Conservation (phyloP, 106 monocot genomes). For the Agapanthus africanus region DNA sequence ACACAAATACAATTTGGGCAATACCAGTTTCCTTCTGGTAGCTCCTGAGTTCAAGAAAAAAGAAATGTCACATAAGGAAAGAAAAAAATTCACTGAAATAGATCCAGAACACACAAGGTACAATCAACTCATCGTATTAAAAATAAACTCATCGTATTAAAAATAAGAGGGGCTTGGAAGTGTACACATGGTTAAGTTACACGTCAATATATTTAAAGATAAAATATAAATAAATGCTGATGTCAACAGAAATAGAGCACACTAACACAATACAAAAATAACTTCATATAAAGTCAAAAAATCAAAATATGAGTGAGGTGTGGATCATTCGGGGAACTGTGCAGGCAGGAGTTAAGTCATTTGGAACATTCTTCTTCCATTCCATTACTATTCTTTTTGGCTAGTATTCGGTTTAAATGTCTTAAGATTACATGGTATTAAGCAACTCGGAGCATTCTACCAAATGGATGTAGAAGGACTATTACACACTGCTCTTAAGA, state of each 20-base stretch:
- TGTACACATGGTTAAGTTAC: too few species aligned
- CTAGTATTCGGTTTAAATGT: neutral
- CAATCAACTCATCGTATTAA: neutral
- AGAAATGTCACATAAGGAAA: neutral
- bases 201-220: too few species aligned
- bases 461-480: neutral
- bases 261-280: too few species aligned
- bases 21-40: slow-evolving; percentile 95
- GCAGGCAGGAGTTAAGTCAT: neutral
- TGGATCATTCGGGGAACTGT: neutral
- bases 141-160: neutral
- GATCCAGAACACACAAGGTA: neutral
- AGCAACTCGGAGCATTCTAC: neutral
- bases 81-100: neutral
- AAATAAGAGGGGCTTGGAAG: too few species aligned
- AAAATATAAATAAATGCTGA: too few species aligned
- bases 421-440: neutral
- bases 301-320: neutral
- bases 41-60: slow-evolving; percentile 34
- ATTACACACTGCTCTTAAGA: neutral
- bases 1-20: slow-evolving; percentile 71
- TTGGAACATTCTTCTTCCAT: neutral
- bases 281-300: neutral
- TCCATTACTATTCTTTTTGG: neutral
- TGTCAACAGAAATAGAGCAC: too few species aligned